These are phyloP conservation scores for Podospora fimiseda DNA, from an alignment of 495 filamentous ascomycete species.

Conservation along the genomic window DNA sequence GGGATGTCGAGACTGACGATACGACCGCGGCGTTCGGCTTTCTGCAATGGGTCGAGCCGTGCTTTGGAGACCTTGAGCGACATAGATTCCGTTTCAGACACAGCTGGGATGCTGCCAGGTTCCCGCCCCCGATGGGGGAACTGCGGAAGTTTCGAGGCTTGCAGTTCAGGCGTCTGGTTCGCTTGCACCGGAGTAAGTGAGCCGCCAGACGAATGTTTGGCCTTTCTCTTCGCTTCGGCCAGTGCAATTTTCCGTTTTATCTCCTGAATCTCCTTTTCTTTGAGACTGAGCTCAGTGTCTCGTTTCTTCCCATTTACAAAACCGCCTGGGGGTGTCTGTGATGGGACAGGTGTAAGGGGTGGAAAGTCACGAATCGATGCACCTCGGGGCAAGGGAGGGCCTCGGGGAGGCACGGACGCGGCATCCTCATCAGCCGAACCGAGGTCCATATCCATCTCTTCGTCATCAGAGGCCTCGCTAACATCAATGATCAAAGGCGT, in stretches of 20 bases:
- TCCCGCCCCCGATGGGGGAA: neutral
- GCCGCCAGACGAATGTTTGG: slow-evolving; percentile 23
- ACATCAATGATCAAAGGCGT: slow-evolving; percentile 67
- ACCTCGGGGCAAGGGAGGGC: slow-evolving; percentile 23
- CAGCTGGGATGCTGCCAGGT: slow-evolving; percentile 7
- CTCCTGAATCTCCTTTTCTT: slow-evolving; percentile 64
- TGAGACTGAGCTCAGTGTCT: slow-evolving; percentile 54
- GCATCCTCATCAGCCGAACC: slow-evolving; percentile 37
- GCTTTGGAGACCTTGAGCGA: slow-evolving; percentile 19
- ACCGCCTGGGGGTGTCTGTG: slow-evolving; percentile 32
- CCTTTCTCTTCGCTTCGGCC: slow-evolving; percentile 57
- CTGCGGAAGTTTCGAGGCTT: slow-evolving; percentile 14
- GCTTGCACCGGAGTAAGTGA: slow-evolving; percentile 18
- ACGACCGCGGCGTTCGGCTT: slow-evolving; percentile 41
- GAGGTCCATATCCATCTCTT: slow-evolving; percentile 47
- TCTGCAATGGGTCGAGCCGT: slow-evolving; percentile 18
- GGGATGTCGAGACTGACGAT: slow-evolving; percentile 53
- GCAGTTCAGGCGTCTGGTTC: slow-evolving; percentile 33
- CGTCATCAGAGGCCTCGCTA: slow-evolving; percentile 46
- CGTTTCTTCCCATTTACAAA: slow-evolving; percentile 10
- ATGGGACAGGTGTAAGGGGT: slow-evolving; percentile 34
- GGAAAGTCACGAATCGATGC: slow-evolving; percentile 39
- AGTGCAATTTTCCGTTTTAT: slow-evolving; percentile 73
- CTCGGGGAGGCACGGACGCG: slow-evolving; percentile 18
- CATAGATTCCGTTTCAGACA: slow-evolving; percentile 13